A percentile compares a stretch with the other conserved stretches of the same genome.
phyloP scores from a whole-genome alignment of 768 basidiomycete species.

The Phaeolepiota aurea region DNA sequence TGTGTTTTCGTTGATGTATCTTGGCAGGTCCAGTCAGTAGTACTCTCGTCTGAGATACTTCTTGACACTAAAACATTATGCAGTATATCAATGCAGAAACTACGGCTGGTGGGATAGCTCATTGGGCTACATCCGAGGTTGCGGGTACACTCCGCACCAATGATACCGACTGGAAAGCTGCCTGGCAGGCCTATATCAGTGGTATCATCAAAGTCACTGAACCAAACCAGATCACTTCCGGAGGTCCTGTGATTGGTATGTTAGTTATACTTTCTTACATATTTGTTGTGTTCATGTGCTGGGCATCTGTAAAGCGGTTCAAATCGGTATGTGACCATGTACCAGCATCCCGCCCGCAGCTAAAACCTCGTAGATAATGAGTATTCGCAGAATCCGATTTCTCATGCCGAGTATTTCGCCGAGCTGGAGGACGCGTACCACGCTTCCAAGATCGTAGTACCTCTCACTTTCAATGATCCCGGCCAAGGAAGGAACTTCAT shows the following conservation, averaged over 20 bases:
- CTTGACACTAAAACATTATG: conserved; percentile 1
- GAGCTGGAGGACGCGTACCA: conserved; percentile 52
- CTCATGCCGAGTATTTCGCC: conserved; percentile 49
- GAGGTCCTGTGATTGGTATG: conserved; percentile 70
- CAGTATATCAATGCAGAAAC: conserved; percentile 78
- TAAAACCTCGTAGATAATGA: conserved; percentile 57
- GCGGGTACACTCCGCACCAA: conserved; percentile 66
- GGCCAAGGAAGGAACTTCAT: conserved; percentile 51
- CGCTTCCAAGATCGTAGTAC: conserved; percentile 52
- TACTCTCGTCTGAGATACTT: neutral
- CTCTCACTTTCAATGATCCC: conserved; percentile 70
- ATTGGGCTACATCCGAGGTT: conserved; percentile 65
- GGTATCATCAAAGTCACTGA: conserved; percentile 52
- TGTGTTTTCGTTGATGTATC: conserved; percentile 5
- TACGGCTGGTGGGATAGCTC: conserved; percentile 63
- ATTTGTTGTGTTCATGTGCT: neutral
- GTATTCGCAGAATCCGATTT: conserved; percentile 44
- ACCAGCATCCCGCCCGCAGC: neutral
- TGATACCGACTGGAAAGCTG: conserved; percentile 56
- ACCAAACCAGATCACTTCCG: conserved; percentile 60
- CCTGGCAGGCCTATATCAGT: conserved; percentile 69
- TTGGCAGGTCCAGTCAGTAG: conserved; percentile 31
- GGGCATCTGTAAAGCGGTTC: conserved; percentile 13
- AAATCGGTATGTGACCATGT: conserved; percentile 14
- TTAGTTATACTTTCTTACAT: conserved; percentile 2